Conservation (phyloP, 192 early-diverging fungal genomes). For the Rhizophagus sp. region DNA sequence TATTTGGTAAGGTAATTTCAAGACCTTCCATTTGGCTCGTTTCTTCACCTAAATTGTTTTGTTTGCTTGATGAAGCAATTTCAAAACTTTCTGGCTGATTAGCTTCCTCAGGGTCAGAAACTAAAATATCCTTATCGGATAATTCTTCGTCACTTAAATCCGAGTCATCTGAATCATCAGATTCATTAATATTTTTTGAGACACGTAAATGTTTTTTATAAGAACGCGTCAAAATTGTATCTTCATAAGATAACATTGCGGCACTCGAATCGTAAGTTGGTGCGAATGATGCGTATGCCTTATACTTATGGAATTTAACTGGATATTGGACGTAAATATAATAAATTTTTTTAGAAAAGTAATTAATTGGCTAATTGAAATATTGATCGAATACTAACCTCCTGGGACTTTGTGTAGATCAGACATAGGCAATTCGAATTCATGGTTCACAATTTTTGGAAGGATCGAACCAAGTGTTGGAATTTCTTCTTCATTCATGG, state of each 20-base stretch:
- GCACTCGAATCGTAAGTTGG: constrained; percentile 51
- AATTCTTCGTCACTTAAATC: neutral
- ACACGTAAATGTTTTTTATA: neutral
- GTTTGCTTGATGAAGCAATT: too few species aligned
- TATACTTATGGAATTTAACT: constrained; percentile 53
- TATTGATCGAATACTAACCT: neutral
- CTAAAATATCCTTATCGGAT: neutral
- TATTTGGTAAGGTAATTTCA: too few species aligned
- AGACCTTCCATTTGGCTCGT: too few species aligned
- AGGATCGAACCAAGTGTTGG: neutral
- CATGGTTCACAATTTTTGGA: neutral
- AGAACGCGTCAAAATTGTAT: constrained; percentile 37
- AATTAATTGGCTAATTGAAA: neutral
- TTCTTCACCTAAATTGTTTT: too few species aligned
- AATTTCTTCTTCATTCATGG: neutral
- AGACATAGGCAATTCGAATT: neutral
- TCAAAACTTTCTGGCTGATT: too few species aligned
- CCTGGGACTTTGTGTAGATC: neutral
- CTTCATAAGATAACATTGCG: constrained; percentile 50
- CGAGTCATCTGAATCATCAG: too few species aligned
- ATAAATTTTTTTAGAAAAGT: neutral
- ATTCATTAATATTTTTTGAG: neutral
- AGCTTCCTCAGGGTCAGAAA: neutral
- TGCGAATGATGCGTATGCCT: constrained; percentile 53
- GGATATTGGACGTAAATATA: neutral